Evolutionary conservation across 2,329 filamentous ascomycete genomes (phyloP), one percentile per base, ranked within the genome.

Genomic region (Harringtonia lauricola): DNA sequence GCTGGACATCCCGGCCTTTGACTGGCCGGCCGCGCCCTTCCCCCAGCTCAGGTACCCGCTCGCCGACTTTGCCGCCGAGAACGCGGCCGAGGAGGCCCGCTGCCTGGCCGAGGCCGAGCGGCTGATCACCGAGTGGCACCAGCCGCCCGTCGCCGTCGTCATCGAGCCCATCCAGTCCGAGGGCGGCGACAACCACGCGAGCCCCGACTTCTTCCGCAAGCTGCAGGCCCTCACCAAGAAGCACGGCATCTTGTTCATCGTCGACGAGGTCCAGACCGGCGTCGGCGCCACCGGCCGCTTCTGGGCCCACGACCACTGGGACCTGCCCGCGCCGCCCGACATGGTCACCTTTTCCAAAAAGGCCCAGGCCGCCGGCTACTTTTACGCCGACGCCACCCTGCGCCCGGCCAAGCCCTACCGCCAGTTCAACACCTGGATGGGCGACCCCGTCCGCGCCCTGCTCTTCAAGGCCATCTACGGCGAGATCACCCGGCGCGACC

Each of bases 351-450:
- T 95, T 68, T 86, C 79, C 58, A 95, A 95, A 73, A 95, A 95
- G 73, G 89, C 88, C 3, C 88, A 95, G 67, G 86, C 88, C 2
- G 88, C 89, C 8, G 88, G 88, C 29, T 95, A 90, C 74, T 95
- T 92, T 72, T 95, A 81, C 60, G 83, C 83, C 48, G 82, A 92
- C 71, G 74, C 78, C 9, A 79, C 77, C 35, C 73, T 95, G 53
- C 74, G 85, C 13, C 88, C 88, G 49, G 94, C 94, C 71, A 89
- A 89, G 74, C 84, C 89, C 7, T 95, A 94, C 72, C 81, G 88
- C 49, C 88, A 95, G 66, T 95, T 95, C 74, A 95, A 95, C 73
- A 95, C 87, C 39, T 95, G 88, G 88, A 94, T 95, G 83, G 88
- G 88, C 56, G 88, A 95, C 66, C 88, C 88, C 15, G 81, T 83